phyloP scores from a whole-genome alignment of 768 basidiomycete species.

The Heimioporus sp. region DNA sequence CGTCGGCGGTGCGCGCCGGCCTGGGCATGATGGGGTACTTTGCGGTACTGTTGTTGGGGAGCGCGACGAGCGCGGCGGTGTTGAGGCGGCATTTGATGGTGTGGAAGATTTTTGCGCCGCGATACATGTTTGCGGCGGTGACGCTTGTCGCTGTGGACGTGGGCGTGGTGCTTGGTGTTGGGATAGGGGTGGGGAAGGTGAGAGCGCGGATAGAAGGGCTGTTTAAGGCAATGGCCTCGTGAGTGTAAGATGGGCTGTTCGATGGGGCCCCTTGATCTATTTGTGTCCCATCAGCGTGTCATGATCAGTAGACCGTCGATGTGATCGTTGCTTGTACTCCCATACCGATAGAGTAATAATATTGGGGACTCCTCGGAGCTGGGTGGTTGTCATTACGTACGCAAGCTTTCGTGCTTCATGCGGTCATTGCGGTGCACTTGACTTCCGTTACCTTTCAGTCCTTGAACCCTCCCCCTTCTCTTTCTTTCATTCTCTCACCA shows the following conservation, averaged over 20 bases:
- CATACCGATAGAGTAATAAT: too few species aligned
- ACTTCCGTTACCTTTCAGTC: too few species aligned
- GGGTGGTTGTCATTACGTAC: background rate
- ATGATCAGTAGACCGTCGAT: background rate
- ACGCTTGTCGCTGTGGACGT: conserved; percentile 71
- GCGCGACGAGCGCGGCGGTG: conserved; percentile 70
- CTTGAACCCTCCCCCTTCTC: background rate
- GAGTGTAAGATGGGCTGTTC: background rate
- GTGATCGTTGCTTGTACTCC: too few species aligned
- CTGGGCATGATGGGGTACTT: conserved; percentile 74
- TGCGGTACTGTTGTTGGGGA: conserved; percentile 58
- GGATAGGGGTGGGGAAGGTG: conserved; percentile 22
- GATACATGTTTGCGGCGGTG: conserved; percentile 80
- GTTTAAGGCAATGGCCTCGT: conserved; percentile 15
- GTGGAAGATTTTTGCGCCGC: conserved; percentile 97
- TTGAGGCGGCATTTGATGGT: conserved; percentile 91
- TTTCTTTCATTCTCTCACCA: conserved; percentile 3
- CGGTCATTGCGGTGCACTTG: too few species aligned
- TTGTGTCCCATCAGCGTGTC: background rate
- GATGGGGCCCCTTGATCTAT: background rate
- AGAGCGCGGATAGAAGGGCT: conserved; percentile 20
- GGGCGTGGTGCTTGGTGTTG: conserved; percentile 33
- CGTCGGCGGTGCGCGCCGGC: conserved; percentile 49
- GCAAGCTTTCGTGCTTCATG: too few species aligned
- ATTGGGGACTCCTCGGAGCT: conserved; percentile 23